Conservation (phyloP, 148 eudicot genomes). For the Fagopyrum tataricum region DNA sequence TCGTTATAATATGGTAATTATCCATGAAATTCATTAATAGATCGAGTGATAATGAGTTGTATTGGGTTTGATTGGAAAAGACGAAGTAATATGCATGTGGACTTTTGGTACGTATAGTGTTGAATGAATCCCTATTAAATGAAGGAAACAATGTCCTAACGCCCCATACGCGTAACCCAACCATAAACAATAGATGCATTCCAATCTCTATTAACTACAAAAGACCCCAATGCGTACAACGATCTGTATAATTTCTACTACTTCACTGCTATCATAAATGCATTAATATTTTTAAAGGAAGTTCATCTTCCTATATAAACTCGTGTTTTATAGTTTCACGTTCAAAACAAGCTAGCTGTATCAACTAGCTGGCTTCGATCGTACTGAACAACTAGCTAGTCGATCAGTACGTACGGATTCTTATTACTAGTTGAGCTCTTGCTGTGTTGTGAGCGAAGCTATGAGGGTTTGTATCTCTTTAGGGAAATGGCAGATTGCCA, state of each 20-base stretch:
- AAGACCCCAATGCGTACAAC: not conserved
- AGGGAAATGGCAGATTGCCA: not conserved
- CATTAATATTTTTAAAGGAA: not conserved
- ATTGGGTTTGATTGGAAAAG: no score
- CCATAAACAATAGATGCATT: not conserved
- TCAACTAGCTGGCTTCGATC: not conserved
- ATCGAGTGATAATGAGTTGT: no score
- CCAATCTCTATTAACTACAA: not conserved
- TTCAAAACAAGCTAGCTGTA: not conserved
- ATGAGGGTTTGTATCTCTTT: not conserved
- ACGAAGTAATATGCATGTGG: not conserved
- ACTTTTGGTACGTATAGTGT: no score
- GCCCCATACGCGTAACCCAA: not conserved
- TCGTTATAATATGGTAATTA: no score
- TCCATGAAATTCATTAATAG: no score
- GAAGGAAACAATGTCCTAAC: not conserved
- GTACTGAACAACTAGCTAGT: not conserved
- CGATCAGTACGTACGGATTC: not conserved
- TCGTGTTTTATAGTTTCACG: not conserved
- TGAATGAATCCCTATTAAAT: not conserved
- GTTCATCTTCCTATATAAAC: not conserved
- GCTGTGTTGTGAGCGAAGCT: not conserved
- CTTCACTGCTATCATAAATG: not conserved
- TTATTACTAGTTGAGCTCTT: not conserved
- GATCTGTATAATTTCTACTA: not conserved